Conservation (phyloP, 179 eudicot genomes). For the Beta macrorhiza region DNA sequence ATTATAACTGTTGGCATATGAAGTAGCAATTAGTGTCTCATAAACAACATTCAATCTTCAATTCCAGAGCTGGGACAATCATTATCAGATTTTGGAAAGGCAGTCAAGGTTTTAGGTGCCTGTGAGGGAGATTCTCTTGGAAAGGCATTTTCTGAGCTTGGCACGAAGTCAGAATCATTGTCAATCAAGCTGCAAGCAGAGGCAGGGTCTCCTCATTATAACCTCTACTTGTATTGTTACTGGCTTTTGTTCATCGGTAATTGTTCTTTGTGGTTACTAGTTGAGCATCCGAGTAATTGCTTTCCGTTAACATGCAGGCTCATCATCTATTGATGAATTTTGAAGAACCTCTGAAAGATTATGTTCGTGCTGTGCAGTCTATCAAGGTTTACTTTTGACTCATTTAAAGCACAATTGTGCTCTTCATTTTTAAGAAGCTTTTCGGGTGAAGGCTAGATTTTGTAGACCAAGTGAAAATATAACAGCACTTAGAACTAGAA, state of each 20-base stretch:
- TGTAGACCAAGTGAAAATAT: too few species aligned
- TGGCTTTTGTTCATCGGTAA: conserved; percentile 6
- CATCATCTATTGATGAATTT: conserved; percentile 86
- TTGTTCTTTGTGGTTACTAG: background rate
- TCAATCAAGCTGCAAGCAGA: conserved; percentile 81
- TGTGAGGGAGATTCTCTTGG: conserved; percentile 89
- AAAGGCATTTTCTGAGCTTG: conserved; percentile 90
- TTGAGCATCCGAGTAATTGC: conserved; percentile 1
- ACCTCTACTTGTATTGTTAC: background rate
- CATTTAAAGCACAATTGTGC: background rate
- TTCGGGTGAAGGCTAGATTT: background rate
- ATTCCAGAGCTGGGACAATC: conserved; percentile 79
- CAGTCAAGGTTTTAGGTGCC: conserved; percentile 82
- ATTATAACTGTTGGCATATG: conserved; percentile 15
- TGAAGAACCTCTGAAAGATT: conserved; percentile 97
- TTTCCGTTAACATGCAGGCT: conserved; percentile 47
- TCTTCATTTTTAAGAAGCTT: background rate
- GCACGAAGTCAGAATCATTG: conserved; percentile 78
- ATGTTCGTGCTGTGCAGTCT: conserved; percentile 95
- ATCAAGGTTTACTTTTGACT: conserved; percentile 57
- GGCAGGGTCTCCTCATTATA: conserved; percentile 37
- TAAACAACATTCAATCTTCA: conserved; percentile 3
- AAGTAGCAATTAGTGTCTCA: conserved; percentile 9
- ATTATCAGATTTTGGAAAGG: conserved; percentile 88
- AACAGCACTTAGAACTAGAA: background rate